These are phyloP conservation scores for Thymus quinquecostatus DNA, from an alignment of 257 asterid species.

Conservation along the genomic window DNA sequence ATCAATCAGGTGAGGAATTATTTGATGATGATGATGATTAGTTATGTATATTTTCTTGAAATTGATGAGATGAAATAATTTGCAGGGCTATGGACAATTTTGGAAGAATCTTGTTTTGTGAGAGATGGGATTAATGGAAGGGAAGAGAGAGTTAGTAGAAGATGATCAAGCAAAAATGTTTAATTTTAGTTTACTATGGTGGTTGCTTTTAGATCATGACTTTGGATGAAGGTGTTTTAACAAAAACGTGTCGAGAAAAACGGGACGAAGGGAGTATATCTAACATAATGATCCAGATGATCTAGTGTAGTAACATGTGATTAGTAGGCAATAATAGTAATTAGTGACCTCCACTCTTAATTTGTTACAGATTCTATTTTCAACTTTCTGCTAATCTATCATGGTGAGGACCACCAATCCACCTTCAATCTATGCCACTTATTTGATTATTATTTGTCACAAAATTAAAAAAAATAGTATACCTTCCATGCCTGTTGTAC, in stretches of 20 bases:
- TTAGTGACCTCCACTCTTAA: conserved; percentile 7
- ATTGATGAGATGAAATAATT: background rate
- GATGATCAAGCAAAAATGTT: conserved; percentile 23
- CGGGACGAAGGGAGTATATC: too few species aligned
- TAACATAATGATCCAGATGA: conserved; percentile 9
- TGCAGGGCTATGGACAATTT: conserved; percentile 53
- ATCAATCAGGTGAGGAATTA: conserved; percentile 39
- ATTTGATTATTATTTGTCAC: background rate
- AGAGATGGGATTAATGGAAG: conserved; percentile 40
- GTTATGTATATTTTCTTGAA: background rate
- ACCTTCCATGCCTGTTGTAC: conserved; percentile 9
- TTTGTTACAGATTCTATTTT: background rate
- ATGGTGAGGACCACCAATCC: conserved; percentile 53
- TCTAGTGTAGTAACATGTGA: background rate
- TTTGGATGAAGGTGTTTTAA: too few species aligned
- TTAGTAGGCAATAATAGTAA: background rate
- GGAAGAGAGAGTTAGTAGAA: conserved; percentile 31
- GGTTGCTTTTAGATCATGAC: too few species aligned
- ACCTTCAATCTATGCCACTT: conserved; percentile 23
- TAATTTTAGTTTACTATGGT: background rate
- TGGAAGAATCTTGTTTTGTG: conserved; percentile 52
- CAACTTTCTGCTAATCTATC: conserved; percentile 27
- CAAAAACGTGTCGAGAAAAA: too few species aligned
- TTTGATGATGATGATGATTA: background rate
- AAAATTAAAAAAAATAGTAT: conserved; percentile 5